Conservation (phyloP, 148 eudicot genomes). For the Simmondsia chinensis region DNA sequence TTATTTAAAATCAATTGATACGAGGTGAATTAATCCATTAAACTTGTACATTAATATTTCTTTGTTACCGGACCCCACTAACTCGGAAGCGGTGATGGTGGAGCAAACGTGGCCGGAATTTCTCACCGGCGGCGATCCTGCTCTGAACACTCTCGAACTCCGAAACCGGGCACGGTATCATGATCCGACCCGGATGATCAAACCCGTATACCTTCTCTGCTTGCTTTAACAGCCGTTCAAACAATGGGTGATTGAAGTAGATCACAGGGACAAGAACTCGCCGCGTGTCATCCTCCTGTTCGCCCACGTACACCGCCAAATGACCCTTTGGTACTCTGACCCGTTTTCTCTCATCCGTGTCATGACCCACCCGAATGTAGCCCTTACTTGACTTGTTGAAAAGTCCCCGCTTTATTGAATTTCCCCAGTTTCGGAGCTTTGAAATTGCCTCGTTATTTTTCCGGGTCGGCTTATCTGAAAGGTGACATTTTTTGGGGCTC, state of each 20-base stretch:
- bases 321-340: conserved; percentile 58
- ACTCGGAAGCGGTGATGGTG: too few relatives aligned
- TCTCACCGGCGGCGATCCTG: conserved; percentile 35
- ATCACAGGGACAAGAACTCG: conserved; percentile 64
- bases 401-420: conserved; percentile 17
- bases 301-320: conserved; percentile 70
- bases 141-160: conserved; percentile 48
- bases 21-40: too few relatives aligned
- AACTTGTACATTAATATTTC: too few relatives aligned
- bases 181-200: conserved; percentile 70
- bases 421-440: conserved; percentile 31
- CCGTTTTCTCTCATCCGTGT: conserved; percentile 5
- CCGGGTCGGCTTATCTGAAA: conserved; percentile 10
- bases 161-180: conserved; percentile 60
- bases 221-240: conserved; percentile 45
- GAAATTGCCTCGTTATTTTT: conserved; percentile 13
- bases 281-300: conserved; percentile 35
- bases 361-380: conserved; percentile 30
- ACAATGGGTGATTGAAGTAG: conserved; percentile 76
- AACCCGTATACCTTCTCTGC: conserved; percentile 68
- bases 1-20: too few relatives aligned
- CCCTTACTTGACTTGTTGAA: conserved; percentile 12
- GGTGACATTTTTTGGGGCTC: conserved; percentile 10
- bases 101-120: conserved; percentile 12
- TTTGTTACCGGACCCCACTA: too few relatives aligned